Conservation (phyloP, 2,329 filamentous ascomycete species). For the Didymella arachidicola region DNA sequence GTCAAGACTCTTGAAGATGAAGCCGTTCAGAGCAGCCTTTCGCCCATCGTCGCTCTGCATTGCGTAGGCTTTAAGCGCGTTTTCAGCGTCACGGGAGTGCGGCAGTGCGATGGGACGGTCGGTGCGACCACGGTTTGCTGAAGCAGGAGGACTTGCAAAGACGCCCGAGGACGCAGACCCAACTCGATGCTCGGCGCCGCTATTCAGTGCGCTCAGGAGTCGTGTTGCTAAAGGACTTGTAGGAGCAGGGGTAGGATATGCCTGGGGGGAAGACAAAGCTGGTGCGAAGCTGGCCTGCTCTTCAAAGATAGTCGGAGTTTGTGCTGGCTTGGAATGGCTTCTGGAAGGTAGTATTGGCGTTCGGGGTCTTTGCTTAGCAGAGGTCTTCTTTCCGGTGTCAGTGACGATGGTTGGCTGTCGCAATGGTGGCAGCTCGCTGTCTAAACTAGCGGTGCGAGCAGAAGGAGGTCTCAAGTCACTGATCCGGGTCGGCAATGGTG, state of each 20-base stretch:
- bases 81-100: conserved; percentile 9
- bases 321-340: background rate
- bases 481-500: conserved; percentile 42
- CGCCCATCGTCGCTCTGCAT: conserved; percentile 53
- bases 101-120: background rate
- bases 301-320: background rate
- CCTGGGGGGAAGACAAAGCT: conserved; percentile 22
- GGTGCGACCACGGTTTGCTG: conserved; percentile 1
- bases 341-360: conserved; percentile 2
- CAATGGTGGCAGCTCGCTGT: conserved; percentile 47
- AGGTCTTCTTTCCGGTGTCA: conserved; percentile 12
- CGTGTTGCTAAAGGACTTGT: conserved; percentile 17
- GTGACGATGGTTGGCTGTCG: conserved; percentile 44
- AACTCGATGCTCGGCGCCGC: conserved; percentile 16
- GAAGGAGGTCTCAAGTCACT: conserved; percentile 31
- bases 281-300: conserved; percentile 17
- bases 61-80: conserved; percentile 44
- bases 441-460: conserved; percentile 22
- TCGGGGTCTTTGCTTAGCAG: conserved; percentile 18
- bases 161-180: background rate
- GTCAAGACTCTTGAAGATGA: conserved; percentile 60
- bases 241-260: background rate
- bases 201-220: conserved; percentile 28
- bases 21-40: conserved; percentile 56
- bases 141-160: conserved; percentile 20